These are phyloP conservation scores for Lepidium campestre DNA, from an alignment of 441 rosid species.

Conservation along the genomic window DNA sequence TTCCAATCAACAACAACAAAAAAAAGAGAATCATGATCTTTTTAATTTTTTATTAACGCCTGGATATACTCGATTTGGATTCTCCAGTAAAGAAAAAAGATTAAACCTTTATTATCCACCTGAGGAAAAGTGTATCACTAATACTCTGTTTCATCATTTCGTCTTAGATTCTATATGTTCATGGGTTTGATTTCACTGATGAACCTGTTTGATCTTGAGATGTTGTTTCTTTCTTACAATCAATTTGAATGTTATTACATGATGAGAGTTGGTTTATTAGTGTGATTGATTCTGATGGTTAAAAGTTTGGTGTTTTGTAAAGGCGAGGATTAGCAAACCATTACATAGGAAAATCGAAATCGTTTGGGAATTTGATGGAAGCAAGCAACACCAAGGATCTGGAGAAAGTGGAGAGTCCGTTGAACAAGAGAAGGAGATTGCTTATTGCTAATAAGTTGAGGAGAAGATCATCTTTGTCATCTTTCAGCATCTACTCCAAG, in stretches of 20 bases:
- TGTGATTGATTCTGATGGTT: neutral
- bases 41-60: neutral
- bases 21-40: too few relatives aligned
- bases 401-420: conserved; percentile 62
- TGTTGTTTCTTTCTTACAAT: neutral
- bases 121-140: neutral
- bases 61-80: neutral
- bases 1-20: too few relatives aligned
- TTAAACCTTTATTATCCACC: neutral
- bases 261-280: neutral
- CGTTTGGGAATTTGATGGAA: conserved; percentile 57
- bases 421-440: conserved; percentile 60
- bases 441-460: conserved; percentile 37
- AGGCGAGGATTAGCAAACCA: conserved; percentile 73
- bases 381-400: conserved; percentile 41
- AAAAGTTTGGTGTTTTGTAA: neutral
- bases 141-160: neutral
- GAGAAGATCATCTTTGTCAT: conserved; percentile 25
- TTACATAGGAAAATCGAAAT: conserved; percentile 70
- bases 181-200: neutral
- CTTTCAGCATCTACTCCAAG: conserved; percentile 33
- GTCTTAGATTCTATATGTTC: neutral
- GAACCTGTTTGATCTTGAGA: neutral
- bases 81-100: neutral
- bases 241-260: neutral